These are phyloP conservation scores for Hanseniaspora opuntiae DNA, from an alignment of 805 yeast genomes.

Conservation along the genomic window DNA sequence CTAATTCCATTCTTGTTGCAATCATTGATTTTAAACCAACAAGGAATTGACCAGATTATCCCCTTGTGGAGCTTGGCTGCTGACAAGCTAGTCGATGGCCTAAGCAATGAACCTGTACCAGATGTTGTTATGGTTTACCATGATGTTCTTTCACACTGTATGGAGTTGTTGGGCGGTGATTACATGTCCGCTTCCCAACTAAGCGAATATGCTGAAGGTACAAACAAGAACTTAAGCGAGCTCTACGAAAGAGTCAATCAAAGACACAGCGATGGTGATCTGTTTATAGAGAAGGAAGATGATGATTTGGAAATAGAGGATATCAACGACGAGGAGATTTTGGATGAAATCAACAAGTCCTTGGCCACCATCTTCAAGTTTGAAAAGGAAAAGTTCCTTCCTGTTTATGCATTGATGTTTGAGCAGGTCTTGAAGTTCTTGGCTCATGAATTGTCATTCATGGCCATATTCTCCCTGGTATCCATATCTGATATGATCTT, in stretches of 20 bases:
- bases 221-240: constrained; percentile 49
- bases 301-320: constrained; percentile 57
- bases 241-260: constrained; percentile 55
- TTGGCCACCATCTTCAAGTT: constrained; percentile 58
- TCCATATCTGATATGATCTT: constrained; percentile 71
- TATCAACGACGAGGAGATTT: constrained; percentile 74
- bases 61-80: constrained; percentile 62
- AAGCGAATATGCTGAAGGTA: constrained; percentile 41
- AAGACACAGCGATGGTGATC: constrained; percentile 68
- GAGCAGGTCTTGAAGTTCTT: constrained; percentile 47
- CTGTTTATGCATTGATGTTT: constrained; percentile 49
- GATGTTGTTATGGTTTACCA: constrained; percentile 72
- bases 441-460: constrained; percentile 51
- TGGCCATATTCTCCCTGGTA: constrained; percentile 66
- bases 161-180: constrained; percentile 54
- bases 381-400: constrained; percentile 43
- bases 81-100: constrained; percentile 50
- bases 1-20: constrained; percentile 65
- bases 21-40: constrained; percentile 41
- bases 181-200: constrained; percentile 45
- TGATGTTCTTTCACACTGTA: constrained; percentile 51
- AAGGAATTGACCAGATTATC: constrained; percentile 45
- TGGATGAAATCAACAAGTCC: constrained; percentile 73
- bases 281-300: constrained; percentile 73
- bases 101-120: constrained; percentile 67